phyloP scores from a whole-genome alignment of 2,329 filamentous ascomycete genomes.

The Arthrobotrys pseudoclavata region DNA sequence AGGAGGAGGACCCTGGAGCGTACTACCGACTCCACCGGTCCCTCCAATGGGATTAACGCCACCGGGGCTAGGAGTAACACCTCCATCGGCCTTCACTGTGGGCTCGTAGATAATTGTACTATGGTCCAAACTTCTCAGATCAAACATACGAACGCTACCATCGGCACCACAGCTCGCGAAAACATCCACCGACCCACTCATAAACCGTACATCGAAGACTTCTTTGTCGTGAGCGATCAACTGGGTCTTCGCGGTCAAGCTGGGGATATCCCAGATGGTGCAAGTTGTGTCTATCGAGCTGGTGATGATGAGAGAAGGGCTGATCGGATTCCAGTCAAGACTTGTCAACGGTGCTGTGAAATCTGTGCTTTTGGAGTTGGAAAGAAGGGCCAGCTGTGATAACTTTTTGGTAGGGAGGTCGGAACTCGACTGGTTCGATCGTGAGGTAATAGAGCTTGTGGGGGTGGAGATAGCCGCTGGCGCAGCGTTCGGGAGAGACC shows the following conservation, averaged over 20 bases:
- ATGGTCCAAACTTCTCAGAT: slow-evolving; percentile 93
- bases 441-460: slow-evolving; percentile 77
- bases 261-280: slow-evolving; percentile 99
- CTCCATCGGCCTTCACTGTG: slow-evolving; percentile 74
- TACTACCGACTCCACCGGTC: slow-evolving; percentile 70
- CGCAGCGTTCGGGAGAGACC: slow-evolving; percentile 79
- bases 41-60: slow-evolving; percentile 71
- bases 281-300: slow-evolving; percentile 99
- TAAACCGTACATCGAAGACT: slow-evolving; percentile 98
- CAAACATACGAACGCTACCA: slow-evolving; percentile 98
- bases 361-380: slow-evolving; percentile 98
- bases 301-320: slow-evolving; percentile 96
- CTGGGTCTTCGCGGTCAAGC: slow-evolving; percentile 96
- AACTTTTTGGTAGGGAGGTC: slow-evolving; percentile 80
- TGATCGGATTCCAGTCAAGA: slow-evolving; percentile 97
- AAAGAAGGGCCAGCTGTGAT: slow-evolving; percentile 90
- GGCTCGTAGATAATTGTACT: slow-evolving; percentile 99
- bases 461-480: slow-evolving; percentile 72
- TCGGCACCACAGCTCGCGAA: slow-evolving; percentile 98
- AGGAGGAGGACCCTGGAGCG: slow-evolving; percentile 81
- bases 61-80: slow-evolving; percentile 69
- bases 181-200: slow-evolving; percentile 97
- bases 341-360: slow-evolving; percentile 97
- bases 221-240: slow-evolving; percentile 99
- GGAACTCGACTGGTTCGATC: slow-evolving; percentile 73